These are phyloP conservation scores for Dendrobium nobile DNA, from an alignment of 106 monocot species.

Conservation along the genomic window DNA sequence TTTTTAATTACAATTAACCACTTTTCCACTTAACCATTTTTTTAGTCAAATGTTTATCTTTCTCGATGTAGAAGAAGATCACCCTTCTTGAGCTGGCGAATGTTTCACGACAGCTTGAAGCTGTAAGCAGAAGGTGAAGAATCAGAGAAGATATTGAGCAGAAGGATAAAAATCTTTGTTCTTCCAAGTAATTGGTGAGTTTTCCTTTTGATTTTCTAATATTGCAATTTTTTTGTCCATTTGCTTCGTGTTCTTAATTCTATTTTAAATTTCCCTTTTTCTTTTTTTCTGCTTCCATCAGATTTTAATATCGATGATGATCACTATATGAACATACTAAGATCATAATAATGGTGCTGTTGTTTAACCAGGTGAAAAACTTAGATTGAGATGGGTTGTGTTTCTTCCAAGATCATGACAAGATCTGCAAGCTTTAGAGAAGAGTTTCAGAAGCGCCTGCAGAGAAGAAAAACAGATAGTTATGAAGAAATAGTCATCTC, in stretches of 20 bases:
- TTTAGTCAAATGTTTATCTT: neutral
- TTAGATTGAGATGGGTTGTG: conserved; percentile 32
- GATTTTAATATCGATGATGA: neutral
- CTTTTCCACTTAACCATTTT: neutral
- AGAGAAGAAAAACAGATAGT: conserved; percentile 26
- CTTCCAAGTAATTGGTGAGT: too few relatives aligned
- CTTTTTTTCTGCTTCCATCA: too few relatives aligned
- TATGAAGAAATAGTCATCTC: conserved; percentile 27
- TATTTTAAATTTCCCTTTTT: neutral
- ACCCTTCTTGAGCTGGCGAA: neutral
- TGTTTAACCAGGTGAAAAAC: neutral
- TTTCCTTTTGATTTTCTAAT: too few relatives aligned
- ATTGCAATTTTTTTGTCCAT: too few relatives aligned
- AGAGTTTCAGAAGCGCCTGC: conserved; percentile 24
- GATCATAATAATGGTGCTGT: neutral
- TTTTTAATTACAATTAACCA: neutral
- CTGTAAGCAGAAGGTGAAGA: neutral
- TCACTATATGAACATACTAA: neutral
- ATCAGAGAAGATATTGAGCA: neutral
- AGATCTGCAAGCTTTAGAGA: conserved; percentile 49
- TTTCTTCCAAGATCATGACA: conserved; percentile 40
- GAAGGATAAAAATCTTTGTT: neutral
- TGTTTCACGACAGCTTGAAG: neutral
- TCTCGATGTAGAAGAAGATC: neutral
- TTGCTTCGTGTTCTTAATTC: neutral